Conservation (phyloP, 1,284 basidiomycete species). For the Sanghuangporus sanghuang region DNA sequence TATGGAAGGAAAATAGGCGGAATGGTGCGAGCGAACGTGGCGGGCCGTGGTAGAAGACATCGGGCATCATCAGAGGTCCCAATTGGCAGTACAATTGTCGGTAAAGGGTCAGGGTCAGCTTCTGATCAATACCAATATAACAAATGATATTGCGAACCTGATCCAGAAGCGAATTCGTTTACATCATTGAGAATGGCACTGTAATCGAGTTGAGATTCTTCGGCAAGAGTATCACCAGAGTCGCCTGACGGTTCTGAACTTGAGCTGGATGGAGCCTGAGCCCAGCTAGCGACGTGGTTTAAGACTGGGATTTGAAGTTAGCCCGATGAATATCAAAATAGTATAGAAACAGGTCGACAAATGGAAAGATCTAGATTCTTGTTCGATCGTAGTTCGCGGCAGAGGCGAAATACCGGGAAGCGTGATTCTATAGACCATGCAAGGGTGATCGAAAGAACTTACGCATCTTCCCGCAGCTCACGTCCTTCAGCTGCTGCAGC, state of each 20-base stretch:
- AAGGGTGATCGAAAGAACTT: constrained; percentile 27
- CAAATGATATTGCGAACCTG: not conserved
- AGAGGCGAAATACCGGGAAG: not conserved
- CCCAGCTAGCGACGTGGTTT: constrained; percentile 16
- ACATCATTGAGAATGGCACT: not conserved
- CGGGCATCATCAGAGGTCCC: no score
- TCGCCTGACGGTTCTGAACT: not conserved
- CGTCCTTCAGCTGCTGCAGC: constrained; percentile 65
- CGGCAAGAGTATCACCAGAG: not conserved
- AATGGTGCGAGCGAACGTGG: not conserved
- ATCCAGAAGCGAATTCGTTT: not conserved
- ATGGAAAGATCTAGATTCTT: not conserved
- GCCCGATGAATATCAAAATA: not conserved
- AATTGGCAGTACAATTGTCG: no score
- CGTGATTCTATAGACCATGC: not conserved
- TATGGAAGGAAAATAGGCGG: not conserved
- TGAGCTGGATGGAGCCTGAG: not conserved
- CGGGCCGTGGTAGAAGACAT: not conserved
- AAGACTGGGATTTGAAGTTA: constrained; percentile 5
- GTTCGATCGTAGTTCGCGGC: not conserved
- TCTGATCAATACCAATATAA: not conserved
- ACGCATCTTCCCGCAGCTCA: constrained; percentile 60
- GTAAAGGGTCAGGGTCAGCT: not conserved
- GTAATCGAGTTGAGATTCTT: not conserved
- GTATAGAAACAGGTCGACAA: not conserved